Percentiles rank a stretch among this genome's conserved stretches.
Evolutionary conservation across 208 protist genomes (phyloP).

Genomic region (Vickermania ingenoplastis): DNA sequence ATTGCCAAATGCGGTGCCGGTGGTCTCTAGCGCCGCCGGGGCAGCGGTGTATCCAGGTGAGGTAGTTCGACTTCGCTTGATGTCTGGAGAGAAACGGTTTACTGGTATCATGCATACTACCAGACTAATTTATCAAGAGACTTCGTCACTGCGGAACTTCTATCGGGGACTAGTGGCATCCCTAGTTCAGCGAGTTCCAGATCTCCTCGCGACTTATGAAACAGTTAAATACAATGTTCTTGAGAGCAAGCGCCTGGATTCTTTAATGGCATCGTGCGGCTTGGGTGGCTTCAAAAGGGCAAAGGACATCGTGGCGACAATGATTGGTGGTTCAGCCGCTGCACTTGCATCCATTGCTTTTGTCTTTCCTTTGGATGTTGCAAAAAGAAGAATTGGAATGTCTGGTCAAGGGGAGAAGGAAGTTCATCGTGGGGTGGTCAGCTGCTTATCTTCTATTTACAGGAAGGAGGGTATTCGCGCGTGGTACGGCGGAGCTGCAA

Average conservation of each 20-base stretch:
- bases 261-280: no score
- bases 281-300: no score
- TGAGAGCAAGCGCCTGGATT: conserved; percentile 19
- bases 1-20: conserved; percentile 81
- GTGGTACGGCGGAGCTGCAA: conserved; percentile 55
- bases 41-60: conserved; percentile 79
- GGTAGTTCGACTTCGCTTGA: conserved; percentile 82
- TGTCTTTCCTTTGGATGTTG: conserved; percentile 79
- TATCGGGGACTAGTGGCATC: conserved; percentile 80
- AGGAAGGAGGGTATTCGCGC: conserved; percentile 57
- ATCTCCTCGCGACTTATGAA: conserved; percentile 84
- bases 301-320: conserved; percentile 42
- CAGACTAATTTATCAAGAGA: conserved; percentile 57
- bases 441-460: conserved; percentile 64
- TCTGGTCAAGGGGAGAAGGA: conserved; percentile 52
- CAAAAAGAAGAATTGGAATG: conserved; percentile 83
- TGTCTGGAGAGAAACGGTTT: conserved; percentile 71
- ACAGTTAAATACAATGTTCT: conserved; percentile 75
- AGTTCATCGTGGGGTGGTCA: conserved; percentile 51
- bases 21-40: conserved; percentile 70
- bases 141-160: conserved; percentile 69
- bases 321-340: conserved; percentile 49
- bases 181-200: conserved; percentile 77
- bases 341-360: conserved; percentile 67
- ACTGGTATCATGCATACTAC: conserved; percentile 50